phyloP scores from a whole-genome alignment of 441 rosid species.

The Syzygium malaccense region DNA sequence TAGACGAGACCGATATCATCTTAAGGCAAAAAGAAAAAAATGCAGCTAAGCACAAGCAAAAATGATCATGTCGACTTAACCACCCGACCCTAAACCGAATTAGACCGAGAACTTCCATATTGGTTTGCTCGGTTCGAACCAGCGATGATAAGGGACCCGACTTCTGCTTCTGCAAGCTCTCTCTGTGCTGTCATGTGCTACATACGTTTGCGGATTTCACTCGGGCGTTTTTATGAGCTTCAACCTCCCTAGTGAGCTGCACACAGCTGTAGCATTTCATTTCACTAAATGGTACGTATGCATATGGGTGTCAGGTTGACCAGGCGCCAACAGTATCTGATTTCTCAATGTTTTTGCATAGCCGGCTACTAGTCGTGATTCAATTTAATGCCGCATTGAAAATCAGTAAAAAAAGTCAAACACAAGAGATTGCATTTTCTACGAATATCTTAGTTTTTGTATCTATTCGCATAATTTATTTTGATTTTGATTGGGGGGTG shows the following conservation, averaged over 20 bases:
- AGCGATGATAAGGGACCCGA: neutral
- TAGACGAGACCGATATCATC: neutral
- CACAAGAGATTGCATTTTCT: neutral
- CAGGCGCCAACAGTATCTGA: neutral
- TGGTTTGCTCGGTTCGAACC: neutral
- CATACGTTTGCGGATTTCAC: neutral
- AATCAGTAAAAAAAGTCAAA: neutral
- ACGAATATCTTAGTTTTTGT: neutral
- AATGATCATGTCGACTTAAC: neutral
- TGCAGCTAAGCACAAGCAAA: neutral
- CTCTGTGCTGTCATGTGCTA: neutral
- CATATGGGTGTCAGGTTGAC: neutral
- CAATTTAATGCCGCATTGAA: neutral
- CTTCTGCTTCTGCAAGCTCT: neutral
- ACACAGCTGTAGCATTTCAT: neutral
- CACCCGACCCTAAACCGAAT: neutral
- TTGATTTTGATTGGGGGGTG: neutral
- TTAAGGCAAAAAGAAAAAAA: neutral
- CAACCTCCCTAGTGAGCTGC: neutral
- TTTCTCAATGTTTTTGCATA: neutral
- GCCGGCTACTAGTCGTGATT: neutral
- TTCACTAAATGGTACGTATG: neutral
- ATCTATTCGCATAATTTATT: neutral
- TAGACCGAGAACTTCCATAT: neutral
- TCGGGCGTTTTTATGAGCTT: neutral